Conservation (phyloP, 169 alveolate species). For the Cryptosporidium ryanae region DNA sequence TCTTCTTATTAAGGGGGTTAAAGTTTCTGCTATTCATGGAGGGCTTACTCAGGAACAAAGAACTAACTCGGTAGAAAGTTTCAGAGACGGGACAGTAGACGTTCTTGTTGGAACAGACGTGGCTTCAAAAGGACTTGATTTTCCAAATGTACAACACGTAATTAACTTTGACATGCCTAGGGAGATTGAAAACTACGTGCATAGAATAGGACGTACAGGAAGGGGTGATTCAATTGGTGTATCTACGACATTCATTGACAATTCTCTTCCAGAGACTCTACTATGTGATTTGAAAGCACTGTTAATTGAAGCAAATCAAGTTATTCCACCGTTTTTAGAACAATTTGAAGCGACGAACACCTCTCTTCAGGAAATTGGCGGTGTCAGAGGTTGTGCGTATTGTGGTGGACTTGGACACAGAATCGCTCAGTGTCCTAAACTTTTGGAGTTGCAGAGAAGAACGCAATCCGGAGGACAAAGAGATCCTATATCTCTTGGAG, state of each 20-base stretch:
- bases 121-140: conserved; percentile 97
- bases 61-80: conserved; percentile 84
- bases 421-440: conserved; percentile 89
- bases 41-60: conserved; percentile 91
- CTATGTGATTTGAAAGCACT: conserved; percentile 90
- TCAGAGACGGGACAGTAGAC: conserved; percentile 85
- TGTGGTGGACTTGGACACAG: conserved; percentile 95
- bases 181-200: conserved; percentile 96
- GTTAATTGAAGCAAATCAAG: conserved; percentile 90
- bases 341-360: conserved; percentile 83
- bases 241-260: conserved; percentile 93
- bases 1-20: conserved; percentile 88
- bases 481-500: conserved; percentile 67
- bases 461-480: conserved; percentile 56
- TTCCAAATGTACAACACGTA: conserved; percentile 95
- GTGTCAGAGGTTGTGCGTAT: conserved; percentile 92
- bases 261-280: conserved; percentile 82
- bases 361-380: conserved; percentile 85
- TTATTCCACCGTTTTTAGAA: conserved; percentile 88
- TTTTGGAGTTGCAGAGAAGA: conserved; percentile 78
- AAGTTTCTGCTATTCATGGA: conserved; percentile 91
- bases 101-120: conserved; percentile 94
- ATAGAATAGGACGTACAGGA: conserved; percentile 99
- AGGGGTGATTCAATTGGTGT: conserved; percentile 96
- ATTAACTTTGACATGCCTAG: conserved; percentile 99